Evolutionary conservation across 139 green algal species (phyloP).

Genomic region (Chlorella sp.): DNA sequence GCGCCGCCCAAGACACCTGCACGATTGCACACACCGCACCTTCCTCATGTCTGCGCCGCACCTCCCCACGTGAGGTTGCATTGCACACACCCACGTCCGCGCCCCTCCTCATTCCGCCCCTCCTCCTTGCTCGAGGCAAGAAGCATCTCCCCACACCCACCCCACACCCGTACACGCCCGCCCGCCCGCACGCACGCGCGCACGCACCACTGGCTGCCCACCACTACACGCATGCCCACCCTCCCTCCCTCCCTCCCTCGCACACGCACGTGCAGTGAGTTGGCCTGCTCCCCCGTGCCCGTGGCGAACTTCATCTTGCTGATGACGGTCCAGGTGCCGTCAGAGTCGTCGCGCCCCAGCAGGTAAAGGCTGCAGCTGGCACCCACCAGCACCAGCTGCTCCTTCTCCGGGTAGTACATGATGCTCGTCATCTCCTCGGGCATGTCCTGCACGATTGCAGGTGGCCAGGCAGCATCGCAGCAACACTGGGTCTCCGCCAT

Average conservation of each 20-base stretch:
- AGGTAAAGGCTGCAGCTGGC: slow-evolving; percentile 29
- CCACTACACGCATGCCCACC: no score
- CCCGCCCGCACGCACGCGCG: no score
- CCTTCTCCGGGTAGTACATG: slow-evolving; percentile 34
- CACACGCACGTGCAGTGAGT: slow-evolving; percentile 21
- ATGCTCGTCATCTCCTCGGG: slow-evolving; percentile 16
- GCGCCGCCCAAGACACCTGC: slow-evolving; percentile 44
- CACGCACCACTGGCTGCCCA: no score
- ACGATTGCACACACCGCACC: not conserved
- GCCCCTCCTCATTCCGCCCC: no score
- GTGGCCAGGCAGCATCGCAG: not conserved
- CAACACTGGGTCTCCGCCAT: not conserved
- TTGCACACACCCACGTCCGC: no score
- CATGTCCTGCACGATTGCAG: slow-evolving; percentile 21
- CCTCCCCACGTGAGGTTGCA: no score
- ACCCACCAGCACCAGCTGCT: slow-evolving; percentile 32
- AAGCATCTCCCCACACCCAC: no score
- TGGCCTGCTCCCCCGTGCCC: slow-evolving; percentile 30
- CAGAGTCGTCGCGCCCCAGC: slow-evolving; percentile 19
- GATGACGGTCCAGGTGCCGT: slow-evolving; percentile 15
- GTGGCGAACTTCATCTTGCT: slow-evolving; percentile 42
- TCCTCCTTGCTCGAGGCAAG: no score
- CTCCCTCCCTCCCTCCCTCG: no score
- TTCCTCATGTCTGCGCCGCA: no score
- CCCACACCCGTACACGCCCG: no score